Evolutionary conservation across 2,329 filamentous ascomycete genomes (phyloP).

Genomic region (Fusarium staphyleae): DNA sequence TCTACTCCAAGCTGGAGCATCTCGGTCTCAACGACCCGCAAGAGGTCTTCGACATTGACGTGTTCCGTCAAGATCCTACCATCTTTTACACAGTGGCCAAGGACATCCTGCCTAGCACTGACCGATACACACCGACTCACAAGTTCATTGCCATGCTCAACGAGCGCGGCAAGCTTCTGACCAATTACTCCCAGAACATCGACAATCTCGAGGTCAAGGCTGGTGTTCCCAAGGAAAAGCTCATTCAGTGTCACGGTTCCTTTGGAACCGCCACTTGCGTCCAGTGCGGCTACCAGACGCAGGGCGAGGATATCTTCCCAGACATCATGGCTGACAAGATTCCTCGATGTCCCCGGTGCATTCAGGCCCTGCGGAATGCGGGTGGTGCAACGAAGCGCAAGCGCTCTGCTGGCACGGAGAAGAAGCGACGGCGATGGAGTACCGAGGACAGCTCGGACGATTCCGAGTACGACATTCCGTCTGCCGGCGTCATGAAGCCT

Average conservation of each 20-base stretch:
- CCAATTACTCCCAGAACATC: slow-evolving; percentile 98
- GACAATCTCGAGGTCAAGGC: slow-evolving; percentile 93
- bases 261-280: slow-evolving; percentile 93
- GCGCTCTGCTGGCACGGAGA: slow-evolving; percentile 50
- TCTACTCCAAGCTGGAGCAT: slow-evolving; percentile 84
- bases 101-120: slow-evolving; percentile 83
- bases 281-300: slow-evolving; percentile 76
- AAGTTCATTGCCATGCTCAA: slow-evolving; percentile 91
- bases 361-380: slow-evolving; percentile 55
- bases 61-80: slow-evolving; percentile 84
- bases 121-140: slow-evolving; percentile 89
- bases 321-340: slow-evolving; percentile 80
- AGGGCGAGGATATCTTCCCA: slow-evolving; percentile 78
- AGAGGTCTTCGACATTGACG: slow-evolving; percentile 90
- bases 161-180: slow-evolving; percentile 85
- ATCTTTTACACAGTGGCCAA: slow-evolving; percentile 93
- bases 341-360: slow-evolving; percentile 78
- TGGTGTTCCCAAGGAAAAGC: slow-evolving; percentile 79
- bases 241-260: slow-evolving; percentile 95
- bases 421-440: slow-evolving; percentile 52
- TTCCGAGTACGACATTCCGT: slow-evolving; percentile 62
- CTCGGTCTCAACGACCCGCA: slow-evolving; percentile 84
- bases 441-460: slow-evolving; percentile 53
- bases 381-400: slow-evolving; percentile 48
- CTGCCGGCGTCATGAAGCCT: slow-evolving; percentile 87